These are phyloP conservation scores for Dryas drummondii DNA, from an alignment of 306 rosid species.

Conservation along the genomic window DNA sequence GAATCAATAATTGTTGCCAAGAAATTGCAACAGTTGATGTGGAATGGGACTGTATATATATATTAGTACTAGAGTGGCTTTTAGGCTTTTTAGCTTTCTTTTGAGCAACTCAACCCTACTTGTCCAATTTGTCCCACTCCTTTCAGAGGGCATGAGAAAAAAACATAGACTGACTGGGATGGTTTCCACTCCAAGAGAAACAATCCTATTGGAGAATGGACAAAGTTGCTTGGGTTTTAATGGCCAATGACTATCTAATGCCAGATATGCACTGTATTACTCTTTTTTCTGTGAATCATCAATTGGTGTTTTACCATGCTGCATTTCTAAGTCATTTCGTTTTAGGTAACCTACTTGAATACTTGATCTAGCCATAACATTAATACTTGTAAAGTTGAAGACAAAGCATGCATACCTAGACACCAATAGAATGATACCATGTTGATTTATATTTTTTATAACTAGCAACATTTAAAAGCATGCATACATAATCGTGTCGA, in stretches of 20 bases:
- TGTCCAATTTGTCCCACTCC: not conserved
- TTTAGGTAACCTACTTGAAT: not conserved
- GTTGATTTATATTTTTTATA: too few species aligned
- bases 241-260: not conserved
- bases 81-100: constrained; percentile 6
- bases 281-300: not conserved
- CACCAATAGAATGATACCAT: too few species aligned
- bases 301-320: constrained; percentile 6
- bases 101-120: constrained; percentile 4
- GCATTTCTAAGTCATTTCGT: not conserved
- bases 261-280: not conserved
- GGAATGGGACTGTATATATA: too few species aligned
- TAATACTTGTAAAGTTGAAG: not conserved
- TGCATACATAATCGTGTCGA: too few species aligned
- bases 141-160: not conserved
- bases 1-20: constrained; percentile 11
- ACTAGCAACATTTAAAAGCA: too few species aligned
- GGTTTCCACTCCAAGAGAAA: constrained; percentile 13
- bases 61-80: not conserved
- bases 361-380: not conserved
- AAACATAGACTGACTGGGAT: not conserved
- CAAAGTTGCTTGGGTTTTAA: not conserved
- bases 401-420: not conserved
- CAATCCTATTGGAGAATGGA: not conserved
- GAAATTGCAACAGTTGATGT: not conserved